Base-by-base conservation (phyloP, 805 yeast species). In the Schizosaccharomyces osmophilus region DNA sequence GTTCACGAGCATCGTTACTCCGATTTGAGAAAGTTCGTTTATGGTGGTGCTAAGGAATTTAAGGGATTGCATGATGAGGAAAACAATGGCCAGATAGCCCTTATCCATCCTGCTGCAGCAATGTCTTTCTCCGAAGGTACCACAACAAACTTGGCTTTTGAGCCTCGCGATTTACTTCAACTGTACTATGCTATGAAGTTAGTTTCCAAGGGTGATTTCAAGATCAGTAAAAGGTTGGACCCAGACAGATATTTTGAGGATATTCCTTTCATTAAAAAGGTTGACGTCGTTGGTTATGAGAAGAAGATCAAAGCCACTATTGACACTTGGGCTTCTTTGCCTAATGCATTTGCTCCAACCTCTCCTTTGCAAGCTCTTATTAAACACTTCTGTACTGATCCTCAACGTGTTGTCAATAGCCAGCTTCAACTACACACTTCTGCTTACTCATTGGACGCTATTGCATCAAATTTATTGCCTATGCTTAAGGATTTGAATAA, bases 41-140 rank as follows among this genome's bases (percentile, higher is more conserved):
- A 41, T n/a, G 43, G 48, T 13, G 48, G 29, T 57, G 26, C 48
- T 36, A 24, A 22, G 6, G 48, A 57, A 2, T 57, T 57, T 31
- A 36, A 57, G 11, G 60, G 60, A 9, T 31, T 57, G 15, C 60
- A 57, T 29, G 60, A 31, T 8, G 60, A 36, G n/a, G 39, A 13
- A 3, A 31, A 57, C 31, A n/a, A 15, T 36, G 60, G 60, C 19
- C 29, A 36, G 26, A 57, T 57, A 9, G 29, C 39, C 6, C 26
- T 41, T 9, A 29, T 57, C n/a, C 60, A 57, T 32, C 60, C 60
- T 57, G 60, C 48, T n/a, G 31, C 60, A n/a, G 60, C 60, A 5
- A 32, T 57, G 29, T 36, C 60, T 19, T 41, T 41, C 48, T 36
- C 48, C 31, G 60, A 57, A 19, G 48, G 48, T 19, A n/a, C 48